Evolutionary conservation across 805 yeast genomes (phyloP), one percentile per base, ranked within the genome.

Genomic region (Candida alai): DNA sequence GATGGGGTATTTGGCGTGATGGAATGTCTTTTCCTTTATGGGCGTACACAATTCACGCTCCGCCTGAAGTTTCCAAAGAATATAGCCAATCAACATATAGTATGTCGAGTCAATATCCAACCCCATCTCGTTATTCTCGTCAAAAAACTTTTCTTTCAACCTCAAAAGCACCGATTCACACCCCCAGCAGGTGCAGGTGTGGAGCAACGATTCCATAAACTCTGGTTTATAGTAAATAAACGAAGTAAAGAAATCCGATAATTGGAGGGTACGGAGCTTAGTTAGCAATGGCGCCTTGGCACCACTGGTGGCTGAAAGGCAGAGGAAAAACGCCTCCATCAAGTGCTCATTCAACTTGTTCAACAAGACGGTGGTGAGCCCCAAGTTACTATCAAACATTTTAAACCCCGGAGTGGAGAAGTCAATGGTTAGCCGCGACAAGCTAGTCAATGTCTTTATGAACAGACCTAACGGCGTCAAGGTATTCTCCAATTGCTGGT

Each of bases 41-140:
- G 65, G 65, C 8, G 52, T 52, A 41, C 60, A 60, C 7, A 60
- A 60, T 44, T 59, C 64, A 38, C 67, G 40, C 37, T 60, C 66
- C 2, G 57, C 53, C 43, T 58, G 66, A 15, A 61, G 41, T 39
- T 59, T 56, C 4, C 59, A 60, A 18, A 62, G 39, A 8, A 61
- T 54, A 37, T 50, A 56, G 6, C 65, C 66, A 17, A 62, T 49
- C 22, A 61, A 37, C 30, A 54, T 42, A 38, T 56, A 62, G 35
- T 48, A 55, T 9, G 61, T 45, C 8, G 58, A 49, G 37, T 59
- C 60, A 11, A 46, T 36, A 35, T 53, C 54, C 33, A 45, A 28
- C 4, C 24, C 34, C 10, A 22, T 19, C n/a, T 32, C 34, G 8
- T 34, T 41, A 13, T 36, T 36, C 50, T 39, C 12, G 57, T 60